These are phyloP conservation scores for Fusarium tjaetaba DNA, from an alignment of 2,329 filamentous ascomycete genomes.

Conservation along the genomic window DNA sequence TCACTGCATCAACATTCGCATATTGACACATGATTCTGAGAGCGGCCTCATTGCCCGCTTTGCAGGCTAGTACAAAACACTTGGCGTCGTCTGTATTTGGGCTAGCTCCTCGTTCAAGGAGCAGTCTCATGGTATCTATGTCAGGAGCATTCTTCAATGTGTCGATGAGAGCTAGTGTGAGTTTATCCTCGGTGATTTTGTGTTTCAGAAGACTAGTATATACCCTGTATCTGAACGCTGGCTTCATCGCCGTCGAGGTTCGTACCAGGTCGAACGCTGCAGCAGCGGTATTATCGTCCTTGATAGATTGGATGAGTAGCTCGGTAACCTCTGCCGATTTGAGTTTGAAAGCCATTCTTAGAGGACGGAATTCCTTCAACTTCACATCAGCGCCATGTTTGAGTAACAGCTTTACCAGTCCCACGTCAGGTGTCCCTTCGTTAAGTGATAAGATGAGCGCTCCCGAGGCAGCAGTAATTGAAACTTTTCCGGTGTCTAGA, in stretches of 20 bases:
- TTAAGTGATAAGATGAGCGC: background rate
- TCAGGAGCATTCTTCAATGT: background rate
- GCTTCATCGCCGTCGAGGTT: background rate
- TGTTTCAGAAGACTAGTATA: background rate
- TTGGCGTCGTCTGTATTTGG: background rate
- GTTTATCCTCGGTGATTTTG: background rate
- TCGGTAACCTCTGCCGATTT: background rate
- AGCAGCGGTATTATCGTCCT: background rate
- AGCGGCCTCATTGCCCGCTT: background rate
- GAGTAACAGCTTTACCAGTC: background rate
- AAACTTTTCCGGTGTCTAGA: background rate
- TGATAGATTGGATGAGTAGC: background rate
- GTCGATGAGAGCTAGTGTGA: background rate
- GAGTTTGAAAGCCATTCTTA: background rate
- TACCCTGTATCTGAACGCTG: background rate
- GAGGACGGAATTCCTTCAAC: background rate
- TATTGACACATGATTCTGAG: background rate
- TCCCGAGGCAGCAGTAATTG: background rate
- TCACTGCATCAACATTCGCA: background rate
- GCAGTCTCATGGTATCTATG: background rate
- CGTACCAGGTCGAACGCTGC: background rate
- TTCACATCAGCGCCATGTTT: background rate
- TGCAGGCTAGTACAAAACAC: background rate
- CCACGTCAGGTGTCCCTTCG: background rate
- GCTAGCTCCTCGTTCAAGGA: background rate